Evolutionary conservation across 768 basidiomycete genomes (phyloP).

Genomic region (Holtermanniella nyarrowii): DNA sequence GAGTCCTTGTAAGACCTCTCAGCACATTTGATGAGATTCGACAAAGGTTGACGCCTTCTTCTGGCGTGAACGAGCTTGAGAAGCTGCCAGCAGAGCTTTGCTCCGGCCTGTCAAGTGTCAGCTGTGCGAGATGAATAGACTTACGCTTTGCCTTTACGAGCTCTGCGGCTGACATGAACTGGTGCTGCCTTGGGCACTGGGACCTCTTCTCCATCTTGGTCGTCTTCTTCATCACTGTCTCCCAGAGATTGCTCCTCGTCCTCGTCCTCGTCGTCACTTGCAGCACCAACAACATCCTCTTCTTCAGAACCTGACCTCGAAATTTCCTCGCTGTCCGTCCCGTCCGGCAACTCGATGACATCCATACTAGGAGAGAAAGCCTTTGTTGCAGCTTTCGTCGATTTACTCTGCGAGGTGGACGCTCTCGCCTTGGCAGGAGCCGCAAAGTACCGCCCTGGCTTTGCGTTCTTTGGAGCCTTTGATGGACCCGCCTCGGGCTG

Average conservation of each 20-base stretch:
- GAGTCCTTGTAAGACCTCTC: constrained; percentile 1
- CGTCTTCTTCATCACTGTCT: constrained; percentile 1
- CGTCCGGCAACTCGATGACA: background rate
- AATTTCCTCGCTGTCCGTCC: too few species aligned
- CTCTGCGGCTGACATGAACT: background rate
- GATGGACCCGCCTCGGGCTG: constrained; percentile 1
- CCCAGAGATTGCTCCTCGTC: constrained; percentile 4
- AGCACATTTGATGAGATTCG: constrained; percentile 7
- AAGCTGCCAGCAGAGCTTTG: background rate
- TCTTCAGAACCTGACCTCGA: too few species aligned
- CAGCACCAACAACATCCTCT: too few species aligned
- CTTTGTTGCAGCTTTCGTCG: background rate
- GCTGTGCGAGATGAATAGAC: background rate
- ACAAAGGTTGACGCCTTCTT: constrained; percentile 9
- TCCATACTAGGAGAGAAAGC: background rate
- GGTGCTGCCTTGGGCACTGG: constrained; percentile 9
- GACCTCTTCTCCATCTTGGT: constrained; percentile 9
- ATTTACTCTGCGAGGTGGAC: too few species aligned
- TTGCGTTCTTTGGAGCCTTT: constrained; percentile 1
- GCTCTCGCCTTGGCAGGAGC: too few species aligned
- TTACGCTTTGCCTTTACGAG: constrained; percentile 3
- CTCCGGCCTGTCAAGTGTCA: background rate
- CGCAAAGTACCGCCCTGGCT: background rate
- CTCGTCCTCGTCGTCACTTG: background rate
- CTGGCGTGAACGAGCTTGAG: constrained; percentile 1